A percentile compares a stretch with the other conserved stretches of the same genome.
phyloP scores from a whole-genome alignment of 2,329 filamentous ascomycete species.

The Clarireedia homoeocarpa region DNA sequence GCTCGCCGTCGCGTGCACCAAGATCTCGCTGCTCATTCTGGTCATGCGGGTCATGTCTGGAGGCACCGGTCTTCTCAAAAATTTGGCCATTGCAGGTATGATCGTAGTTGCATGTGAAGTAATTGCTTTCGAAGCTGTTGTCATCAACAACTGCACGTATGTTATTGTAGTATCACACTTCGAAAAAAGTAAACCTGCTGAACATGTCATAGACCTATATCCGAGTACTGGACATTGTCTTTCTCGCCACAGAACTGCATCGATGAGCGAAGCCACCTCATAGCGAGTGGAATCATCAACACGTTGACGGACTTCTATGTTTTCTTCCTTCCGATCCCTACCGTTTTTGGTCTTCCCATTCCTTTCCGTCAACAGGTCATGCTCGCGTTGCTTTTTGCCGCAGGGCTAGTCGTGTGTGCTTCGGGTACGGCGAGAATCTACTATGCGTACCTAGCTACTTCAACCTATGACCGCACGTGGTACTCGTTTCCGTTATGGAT shows the following conservation, averaged over 20 bases:
- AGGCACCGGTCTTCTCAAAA: constrained; percentile 26
- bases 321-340: constrained; percentile 41
- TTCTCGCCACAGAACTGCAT: constrained; percentile 33
- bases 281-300: constrained; percentile 48
- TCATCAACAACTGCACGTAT: constrained; percentile 35
- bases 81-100: constrained; percentile 26
- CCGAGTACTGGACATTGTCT: constrained; percentile 32
- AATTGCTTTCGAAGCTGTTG: constrained; percentile 28
- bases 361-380: constrained; percentile 39
- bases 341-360: constrained; percentile 37
- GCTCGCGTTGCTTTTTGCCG: constrained; percentile 39
- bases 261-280: constrained; percentile 41
- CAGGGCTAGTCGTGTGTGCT: constrained; percentile 38
- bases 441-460: constrained; percentile 26
- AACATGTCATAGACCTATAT: constrained; percentile 28
- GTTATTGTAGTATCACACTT: constrained; percentile 12
- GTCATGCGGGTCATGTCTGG: constrained; percentile 31
- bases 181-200: not conserved
- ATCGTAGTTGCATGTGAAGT: constrained; percentile 27
- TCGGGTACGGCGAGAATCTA: constrained; percentile 32
- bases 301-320: constrained; percentile 49
- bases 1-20: constrained; percentile 29
- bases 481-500: constrained; percentile 30
- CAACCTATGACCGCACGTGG: constrained; percentile 30
- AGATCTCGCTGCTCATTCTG: constrained; percentile 30